These are phyloP conservation scores for Podospora sp. DNA, from an alignment of 495 filamentous ascomycete genomes.

Conservation along the genomic window DNA sequence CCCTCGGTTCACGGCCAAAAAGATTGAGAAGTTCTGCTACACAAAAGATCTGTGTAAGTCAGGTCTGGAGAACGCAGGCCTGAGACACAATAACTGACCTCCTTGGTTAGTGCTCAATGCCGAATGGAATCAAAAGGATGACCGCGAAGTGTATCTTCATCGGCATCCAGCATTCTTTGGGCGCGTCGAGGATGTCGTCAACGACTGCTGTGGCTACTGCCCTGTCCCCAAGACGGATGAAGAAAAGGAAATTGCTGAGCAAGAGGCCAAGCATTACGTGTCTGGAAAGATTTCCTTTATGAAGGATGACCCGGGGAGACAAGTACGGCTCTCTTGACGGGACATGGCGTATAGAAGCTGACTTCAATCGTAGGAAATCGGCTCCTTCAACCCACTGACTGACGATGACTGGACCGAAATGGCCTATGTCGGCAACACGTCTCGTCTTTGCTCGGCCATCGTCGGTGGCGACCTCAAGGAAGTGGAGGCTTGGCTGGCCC, in stretches of 20 bases:
- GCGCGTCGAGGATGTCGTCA: constrained; percentile 64
- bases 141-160: constrained; percentile 72
- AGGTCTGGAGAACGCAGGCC: background rate
- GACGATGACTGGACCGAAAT: constrained; percentile 81
- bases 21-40: constrained; percentile 77
- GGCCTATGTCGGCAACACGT: constrained; percentile 75
- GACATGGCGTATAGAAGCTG: constrained; percentile 8
- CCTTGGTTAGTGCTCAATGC: constrained; percentile 66
- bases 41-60: constrained; percentile 66
- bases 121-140: constrained; percentile 77
- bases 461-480: constrained; percentile 66
- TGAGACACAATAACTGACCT: constrained; percentile 19
- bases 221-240: constrained; percentile 68
- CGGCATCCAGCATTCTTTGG: constrained; percentile 79
- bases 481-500: constrained; percentile 67
- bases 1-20: constrained; percentile 64
- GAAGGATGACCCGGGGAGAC: constrained; percentile 76
- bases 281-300: constrained; percentile 71
- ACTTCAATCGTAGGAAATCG: constrained; percentile 43
- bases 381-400: constrained; percentile 76
- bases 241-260: constrained; percentile 66
- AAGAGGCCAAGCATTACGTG: constrained; percentile 72
- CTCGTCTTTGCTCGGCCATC: constrained; percentile 73
- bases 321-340: constrained; percentile 43
- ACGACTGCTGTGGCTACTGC: constrained; percentile 79